phyloP scores from a whole-genome alignment of 2,329 filamentous ascomycete species.

The Lachnellula cervina region DNA sequence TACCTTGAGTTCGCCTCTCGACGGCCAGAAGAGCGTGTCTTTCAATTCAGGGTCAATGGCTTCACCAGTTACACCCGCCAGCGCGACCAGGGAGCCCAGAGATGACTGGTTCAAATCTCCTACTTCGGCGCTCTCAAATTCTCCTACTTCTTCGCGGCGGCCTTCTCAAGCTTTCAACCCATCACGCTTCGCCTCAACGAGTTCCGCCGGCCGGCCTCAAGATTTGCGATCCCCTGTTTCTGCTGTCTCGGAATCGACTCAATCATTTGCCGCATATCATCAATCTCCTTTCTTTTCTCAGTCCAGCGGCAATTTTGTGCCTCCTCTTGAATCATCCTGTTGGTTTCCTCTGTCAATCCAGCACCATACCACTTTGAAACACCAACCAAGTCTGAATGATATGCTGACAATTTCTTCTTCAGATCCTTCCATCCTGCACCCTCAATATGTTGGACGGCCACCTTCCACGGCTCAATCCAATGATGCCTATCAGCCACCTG shows the following conservation, averaged over 20 bases:
- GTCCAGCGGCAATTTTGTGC: constrained; percentile 48
- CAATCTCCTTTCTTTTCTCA: constrained; percentile 48
- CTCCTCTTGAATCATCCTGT: constrained; percentile 49
- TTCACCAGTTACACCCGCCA: constrained; percentile 27
- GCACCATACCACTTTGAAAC: constrained; percentile 10
- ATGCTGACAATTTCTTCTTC: constrained; percentile 21
- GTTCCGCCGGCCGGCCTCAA: constrained; percentile 18
- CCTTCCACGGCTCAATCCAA: constrained; percentile 21
- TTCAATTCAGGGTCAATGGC: constrained; percentile 19
- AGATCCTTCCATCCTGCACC: constrained; percentile 32
- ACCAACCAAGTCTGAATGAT: constrained; percentile 1
- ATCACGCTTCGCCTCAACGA: constrained; percentile 20
- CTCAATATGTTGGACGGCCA: constrained; percentile 24
- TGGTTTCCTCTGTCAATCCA: constrained; percentile 42
- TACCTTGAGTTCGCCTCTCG: constrained; percentile 10
- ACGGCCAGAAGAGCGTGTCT: not conserved
- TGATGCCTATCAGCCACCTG: constrained; percentile 26
- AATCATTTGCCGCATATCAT: constrained; percentile 22
- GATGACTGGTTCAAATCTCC: constrained; percentile 33
- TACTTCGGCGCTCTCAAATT: constrained; percentile 32
- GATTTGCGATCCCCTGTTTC: constrained; percentile 22
- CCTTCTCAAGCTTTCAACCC: constrained; percentile 22
- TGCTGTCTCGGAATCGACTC: constrained; percentile 15
- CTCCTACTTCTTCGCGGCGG: constrained; percentile 27
- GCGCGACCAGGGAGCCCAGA: constrained; percentile 15